phyloP scores from a whole-genome alignment of 495 filamentous ascomycete genomes.

The Achaetomiella virescens region DNA sequence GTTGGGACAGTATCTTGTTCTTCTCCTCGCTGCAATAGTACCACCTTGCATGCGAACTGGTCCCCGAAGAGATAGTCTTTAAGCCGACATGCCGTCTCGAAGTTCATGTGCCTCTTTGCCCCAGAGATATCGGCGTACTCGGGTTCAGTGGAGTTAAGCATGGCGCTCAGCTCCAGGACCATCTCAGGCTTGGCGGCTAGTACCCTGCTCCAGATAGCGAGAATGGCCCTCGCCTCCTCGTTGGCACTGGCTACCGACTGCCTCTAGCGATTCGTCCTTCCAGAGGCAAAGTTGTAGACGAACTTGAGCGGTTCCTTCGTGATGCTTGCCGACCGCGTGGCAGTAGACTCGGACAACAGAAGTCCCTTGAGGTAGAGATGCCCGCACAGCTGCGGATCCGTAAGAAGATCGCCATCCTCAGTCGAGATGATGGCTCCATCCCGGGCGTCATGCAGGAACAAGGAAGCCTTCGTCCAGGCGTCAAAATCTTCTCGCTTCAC shows the following conservation, averaged over 20 bases:
- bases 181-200: background rate
- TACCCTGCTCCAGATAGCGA: constrained; percentile 14
- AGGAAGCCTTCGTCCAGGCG: background rate
- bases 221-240: constrained; percentile 12
- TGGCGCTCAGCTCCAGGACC: background rate
- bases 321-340: constrained; percentile 11
- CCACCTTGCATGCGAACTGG: constrained; percentile 11
- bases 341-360: background rate
- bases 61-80: constrained; percentile 3
- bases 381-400: background rate
- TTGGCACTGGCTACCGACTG: constrained; percentile 11
- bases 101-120: background rate
- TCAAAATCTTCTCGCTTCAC: background rate
- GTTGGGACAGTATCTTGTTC: constrained; percentile 7
- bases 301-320: constrained; percentile 13
- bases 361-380: background rate
- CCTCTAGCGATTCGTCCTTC: constrained; percentile 19
- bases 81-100: background rate
- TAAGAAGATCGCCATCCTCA: background rate
- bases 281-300: constrained; percentile 21
- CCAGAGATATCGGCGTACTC: background rate
- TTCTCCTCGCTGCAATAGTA: constrained; percentile 12
- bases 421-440: background rate
- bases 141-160: background rate
- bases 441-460: background rate